Evolutionary conservation across 202 grass and related monocot genomes (phyloP).

Genomic region (Dendrocalamus latiflorus): DNA sequence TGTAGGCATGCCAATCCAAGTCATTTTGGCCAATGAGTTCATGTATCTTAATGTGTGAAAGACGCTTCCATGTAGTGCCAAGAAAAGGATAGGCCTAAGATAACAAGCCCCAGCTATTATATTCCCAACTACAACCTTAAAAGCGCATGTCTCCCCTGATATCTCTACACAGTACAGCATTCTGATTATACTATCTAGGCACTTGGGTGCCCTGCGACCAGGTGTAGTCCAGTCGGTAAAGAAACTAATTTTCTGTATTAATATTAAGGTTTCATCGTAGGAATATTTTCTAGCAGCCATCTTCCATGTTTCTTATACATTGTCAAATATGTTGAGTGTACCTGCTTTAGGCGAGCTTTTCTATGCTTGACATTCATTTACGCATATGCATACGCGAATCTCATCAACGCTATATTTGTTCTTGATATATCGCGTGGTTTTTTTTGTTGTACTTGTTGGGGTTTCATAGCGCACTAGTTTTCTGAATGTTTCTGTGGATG

Average conservation of each 20-base stretch:
- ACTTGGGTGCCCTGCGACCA: not conserved
- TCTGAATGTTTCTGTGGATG: constrained; percentile 1
- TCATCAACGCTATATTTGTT: not conserved
- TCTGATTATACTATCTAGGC: not conserved
- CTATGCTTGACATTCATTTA: not conserved
- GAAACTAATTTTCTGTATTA: not conserved
- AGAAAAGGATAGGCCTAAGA: constrained; percentile 45
- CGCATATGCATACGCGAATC: not conserved
- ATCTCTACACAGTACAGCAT: not conserved
- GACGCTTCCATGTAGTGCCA: constrained; percentile 58
- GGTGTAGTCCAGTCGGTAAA: not conserved
- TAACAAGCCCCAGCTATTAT: constrained; percentile 37
- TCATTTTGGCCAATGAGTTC: constrained; percentile 39
- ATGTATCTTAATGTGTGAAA: constrained; percentile 44
- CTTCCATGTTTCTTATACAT: no score
- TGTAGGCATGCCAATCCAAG: constrained; percentile 50
- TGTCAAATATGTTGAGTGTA: no score
- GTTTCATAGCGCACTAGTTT: not conserved
- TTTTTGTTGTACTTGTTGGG: not conserved
- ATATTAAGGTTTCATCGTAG: not conserved
- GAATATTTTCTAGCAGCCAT: no score
- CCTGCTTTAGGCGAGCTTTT: not conserved
- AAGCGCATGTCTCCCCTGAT: constrained; percentile 11
- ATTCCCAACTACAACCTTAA: constrained; percentile 11
- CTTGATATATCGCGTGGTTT: not conserved